Evolutionary conservation across 2,329 filamentous ascomycete species (phyloP).

Genomic region (Arthrobotrys musiformis): DNA sequence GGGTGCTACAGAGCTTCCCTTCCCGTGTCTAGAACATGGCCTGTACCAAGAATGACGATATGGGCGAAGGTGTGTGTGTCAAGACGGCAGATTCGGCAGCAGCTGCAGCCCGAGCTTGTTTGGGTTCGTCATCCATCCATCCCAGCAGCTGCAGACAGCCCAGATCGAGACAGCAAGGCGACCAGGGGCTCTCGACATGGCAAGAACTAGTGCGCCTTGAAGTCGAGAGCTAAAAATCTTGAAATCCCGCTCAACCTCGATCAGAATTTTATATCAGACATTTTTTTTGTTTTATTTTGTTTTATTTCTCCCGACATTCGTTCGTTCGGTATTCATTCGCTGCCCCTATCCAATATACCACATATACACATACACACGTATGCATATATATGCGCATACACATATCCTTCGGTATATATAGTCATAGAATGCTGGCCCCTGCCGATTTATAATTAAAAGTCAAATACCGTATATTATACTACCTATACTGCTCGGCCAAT

Average conservation of each 20-base stretch:
- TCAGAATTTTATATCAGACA: background rate
- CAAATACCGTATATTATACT: background rate
- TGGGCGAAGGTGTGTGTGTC: too few species aligned
- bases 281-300: background rate
- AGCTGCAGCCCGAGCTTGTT: slow-evolving; percentile 19
- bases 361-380: background rate
- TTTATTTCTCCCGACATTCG: background rate
- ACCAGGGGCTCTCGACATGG: slow-evolving; percentile 10
- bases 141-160: background rate
- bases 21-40: background rate
- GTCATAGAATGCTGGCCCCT: background rate
- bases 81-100: slow-evolving; percentile 14
- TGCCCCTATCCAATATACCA: background rate
- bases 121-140: slow-evolving; percentile 22
- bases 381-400: too few species aligned
- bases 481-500: background rate
- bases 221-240: background rate
- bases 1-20: background rate
- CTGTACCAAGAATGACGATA: slow-evolving; percentile 4
- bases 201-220: slow-evolving; percentile 19
- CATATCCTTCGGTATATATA: too few species aligned
- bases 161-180: background rate
- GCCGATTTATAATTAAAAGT: background rate
- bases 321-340: background rate
- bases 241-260: slow-evolving; percentile 12